phyloP scores from a whole-genome alignment of 2,329 filamentous ascomycete species.

The Neofusicoccum cordaticola region DNA sequence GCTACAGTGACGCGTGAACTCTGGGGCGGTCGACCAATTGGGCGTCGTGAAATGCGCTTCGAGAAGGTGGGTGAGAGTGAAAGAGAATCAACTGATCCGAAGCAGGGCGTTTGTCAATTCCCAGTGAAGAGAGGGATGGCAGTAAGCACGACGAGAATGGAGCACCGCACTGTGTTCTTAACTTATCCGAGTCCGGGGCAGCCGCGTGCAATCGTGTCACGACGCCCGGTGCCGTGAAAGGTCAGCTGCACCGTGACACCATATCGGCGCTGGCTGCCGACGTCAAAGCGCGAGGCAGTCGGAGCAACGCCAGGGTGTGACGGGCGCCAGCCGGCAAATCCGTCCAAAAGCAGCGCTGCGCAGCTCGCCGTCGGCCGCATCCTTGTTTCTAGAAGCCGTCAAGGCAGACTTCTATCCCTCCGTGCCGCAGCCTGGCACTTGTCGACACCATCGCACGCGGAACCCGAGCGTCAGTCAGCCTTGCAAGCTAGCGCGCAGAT shows the following conservation, averaged over 20 bases:
- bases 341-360: not conserved
- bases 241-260: conserved; percentile 12
- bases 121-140: not conserved
- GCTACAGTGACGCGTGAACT: not conserved
- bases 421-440: not conserved
- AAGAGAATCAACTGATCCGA: not conserved
- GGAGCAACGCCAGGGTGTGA: not conserved
- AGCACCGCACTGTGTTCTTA: not conserved
- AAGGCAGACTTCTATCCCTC: conserved; percentile 7
- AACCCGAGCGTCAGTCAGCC: not conserved
- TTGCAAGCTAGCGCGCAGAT: not conserved
- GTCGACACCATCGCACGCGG: not conserved
- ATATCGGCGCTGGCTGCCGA: conserved; percentile 1
- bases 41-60: not conserved
- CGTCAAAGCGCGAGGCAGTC: not conserved
- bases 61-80: not conserved
- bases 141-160: not conserved
- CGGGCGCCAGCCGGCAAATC: not conserved
- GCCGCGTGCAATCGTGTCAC: conserved; percentile 2
- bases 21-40: not conserved
- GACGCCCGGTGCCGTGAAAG: not conserved
- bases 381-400: conserved; percentile 13
- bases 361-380: not conserved
- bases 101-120: not conserved
- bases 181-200: not conserved